Evolutionary conservation across 768 basidiomycete species (phyloP).

Genomic region (Rubroboletus satanas): DNA sequence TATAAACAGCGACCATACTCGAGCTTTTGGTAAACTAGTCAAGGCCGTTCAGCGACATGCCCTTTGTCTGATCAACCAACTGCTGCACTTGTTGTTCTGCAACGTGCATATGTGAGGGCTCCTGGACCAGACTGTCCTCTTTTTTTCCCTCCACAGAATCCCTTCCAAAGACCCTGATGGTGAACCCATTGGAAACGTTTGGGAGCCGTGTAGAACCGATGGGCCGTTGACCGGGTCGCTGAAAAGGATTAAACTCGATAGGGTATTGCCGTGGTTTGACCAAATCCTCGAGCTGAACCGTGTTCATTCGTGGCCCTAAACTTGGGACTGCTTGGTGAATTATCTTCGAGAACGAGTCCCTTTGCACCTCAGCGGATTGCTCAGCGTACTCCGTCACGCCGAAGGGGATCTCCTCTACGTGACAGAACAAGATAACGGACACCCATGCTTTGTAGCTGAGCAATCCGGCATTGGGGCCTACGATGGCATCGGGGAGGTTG

Average conservation of each 20-base stretch:
- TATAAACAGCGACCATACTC: neutral
- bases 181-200: slow-evolving; percentile 32
- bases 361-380: slow-evolving; percentile 33
- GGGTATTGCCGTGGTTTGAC: slow-evolving; percentile 26
- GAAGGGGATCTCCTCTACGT: slow-evolving; percentile 28
- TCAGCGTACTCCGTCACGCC: slow-evolving; percentile 37
- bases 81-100: slow-evolving; percentile 7
- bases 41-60: slow-evolving; percentile 26
- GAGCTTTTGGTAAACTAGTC: slow-evolving; percentile 18
- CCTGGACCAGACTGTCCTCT: neutral
- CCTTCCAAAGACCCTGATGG: slow-evolving; percentile 25
- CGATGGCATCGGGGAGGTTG: slow-evolving; percentile 38
- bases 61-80: slow-evolving; percentile 12
- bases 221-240: slow-evolving; percentile 31
- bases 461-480: slow-evolving; percentile 41
- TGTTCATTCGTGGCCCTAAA: slow-evolving; percentile 23
- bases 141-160: slow-evolving; percentile 4
- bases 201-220: slow-evolving; percentile 26
- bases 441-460: slow-evolving; percentile 37
- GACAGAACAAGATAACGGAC: slow-evolving; percentile 32
- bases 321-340: slow-evolving; percentile 24
- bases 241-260: slow-evolving; percentile 33
- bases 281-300: slow-evolving; percentile 20
- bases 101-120: neutral
- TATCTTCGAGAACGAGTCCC: slow-evolving; percentile 29